Base-by-base conservation (phyloP, 2,329 filamentous ascomycete species). In the Sporothrix curviconia region DNA sequence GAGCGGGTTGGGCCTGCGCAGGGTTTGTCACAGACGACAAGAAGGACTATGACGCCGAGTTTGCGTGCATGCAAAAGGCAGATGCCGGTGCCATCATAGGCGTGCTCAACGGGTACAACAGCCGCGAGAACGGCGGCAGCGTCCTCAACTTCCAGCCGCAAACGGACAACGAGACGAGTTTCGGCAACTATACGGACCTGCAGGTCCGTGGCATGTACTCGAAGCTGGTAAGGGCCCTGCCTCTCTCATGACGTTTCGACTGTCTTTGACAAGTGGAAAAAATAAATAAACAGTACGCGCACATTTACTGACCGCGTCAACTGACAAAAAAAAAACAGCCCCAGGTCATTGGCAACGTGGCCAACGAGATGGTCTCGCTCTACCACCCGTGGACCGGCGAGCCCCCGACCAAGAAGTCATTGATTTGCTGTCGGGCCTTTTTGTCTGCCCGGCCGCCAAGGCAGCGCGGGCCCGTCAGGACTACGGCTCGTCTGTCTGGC, bases 141-240 rank as follows among this genome's bases (percentile, higher is more conserved):
- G 36, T 53, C 2, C 47, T 50, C 47, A 25, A n/a, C 17, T 50
- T 50, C 47, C 47, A 50, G 32, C 47, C 47, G 12, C 32, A 50
- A 14, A 37, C 47, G 1, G 50, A 53, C 50, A 53, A 53, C 24
- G 15, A 53, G 50, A 53, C 50, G 34, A 39, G 34, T 11, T 53
- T 53, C 9, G n/a, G 24, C 22, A 53, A 53, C 50, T 53, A 42
- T n/a, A 53, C 36, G 19, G 36, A 53, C 11, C 50, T 39, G 6
- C 50, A 42, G 24, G 36, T 30, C 8, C 50, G 50, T 36, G 50
- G 50, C 2, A 34, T 53, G 17, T 39, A 40, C 24, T 30, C 50
- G 36, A 34, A n/a, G 12, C 34, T 40, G 34, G 28, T 32, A 32
- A 5, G n/a, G n/a, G 28, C 11, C 28, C 11, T 11, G 11, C 28